phyloP scores from a whole-genome alignment of 2,329 filamentous ascomycete genomes.

The Coleophoma eucalyptorum region DNA sequence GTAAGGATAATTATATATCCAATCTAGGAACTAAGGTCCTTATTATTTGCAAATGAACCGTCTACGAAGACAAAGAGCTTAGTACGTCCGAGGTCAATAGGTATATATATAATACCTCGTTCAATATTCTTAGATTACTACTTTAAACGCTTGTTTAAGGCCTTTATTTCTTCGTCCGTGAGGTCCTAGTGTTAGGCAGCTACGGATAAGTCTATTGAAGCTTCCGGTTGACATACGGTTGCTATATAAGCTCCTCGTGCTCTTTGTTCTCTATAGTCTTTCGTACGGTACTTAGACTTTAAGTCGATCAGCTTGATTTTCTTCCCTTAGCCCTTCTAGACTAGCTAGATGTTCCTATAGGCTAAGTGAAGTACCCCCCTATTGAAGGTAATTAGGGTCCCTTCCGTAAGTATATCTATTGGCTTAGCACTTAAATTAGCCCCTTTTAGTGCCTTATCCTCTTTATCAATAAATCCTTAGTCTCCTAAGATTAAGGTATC shows the following conservation, averaged over 20 bases:
- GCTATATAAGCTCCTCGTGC: not conserved
- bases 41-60: constrained; percentile 14
- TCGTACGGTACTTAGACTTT: not conserved
- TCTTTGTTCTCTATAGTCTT: not conserved
- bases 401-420: not conserved
- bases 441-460: not conserved
- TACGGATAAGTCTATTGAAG: not conserved
- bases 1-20: constrained; percentile 12
- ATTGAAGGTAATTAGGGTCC: not conserved
- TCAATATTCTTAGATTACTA: constrained; percentile 5
- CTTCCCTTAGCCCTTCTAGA: not conserved
- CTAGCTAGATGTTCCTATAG: not conserved
- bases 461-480: not conserved
- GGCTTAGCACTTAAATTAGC: not conserved
- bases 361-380: not conserved
- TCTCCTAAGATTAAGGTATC: not conserved
- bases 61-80: constrained; percentile 13
- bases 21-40: constrained; percentile 14
- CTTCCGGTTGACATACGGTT: not conserved
- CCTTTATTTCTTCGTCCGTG: not conserved
- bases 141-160: constrained; percentile 4
- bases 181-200: not conserved
- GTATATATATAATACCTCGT: constrained; percentile 1
- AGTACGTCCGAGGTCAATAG: not conserved
- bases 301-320: not conserved